Base-by-base conservation (phyloP, 257 asterid genomes). In the Striga asiatica region DNA sequence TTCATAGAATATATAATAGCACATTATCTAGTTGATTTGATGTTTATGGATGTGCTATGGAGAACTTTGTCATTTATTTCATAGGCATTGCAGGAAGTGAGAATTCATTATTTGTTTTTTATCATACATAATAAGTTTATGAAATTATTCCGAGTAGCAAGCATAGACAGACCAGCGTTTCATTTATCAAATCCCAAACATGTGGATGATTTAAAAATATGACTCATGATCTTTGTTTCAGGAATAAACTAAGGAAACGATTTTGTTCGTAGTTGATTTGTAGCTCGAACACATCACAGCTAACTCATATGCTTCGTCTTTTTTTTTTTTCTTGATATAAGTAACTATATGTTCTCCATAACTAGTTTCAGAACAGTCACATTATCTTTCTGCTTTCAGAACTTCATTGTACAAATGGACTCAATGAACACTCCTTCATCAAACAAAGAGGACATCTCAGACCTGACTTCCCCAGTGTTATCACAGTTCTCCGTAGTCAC, bases 401-500 rank as follows among this genome's bases (percentile, higher is more conserved):
- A 63, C 54, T 65, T 34, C 13, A 32, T 67, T 50, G 55, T 62
- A 46, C 46, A 65, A 46, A 43, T 49, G 34, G 56, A 56, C 64
- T 61, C 69, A 43, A 77, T 17, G 24, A 61, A 58, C 20, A 51
- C 67, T 54, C 56, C 47, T 37, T 52, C 71, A 47, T 56, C 67
- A 8, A 74, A 72, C 16, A 25, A 56, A 38, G 46, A 45, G 60
- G 61, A 56, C 55, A 32, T 49, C 32, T 72, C 75, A 22, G 78
- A 64, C 48, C 68, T 74, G 62, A 53, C 75, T 22, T 74, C 84
- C 32, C 66, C 48, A 25, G 27, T 72, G 19, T 50, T 58, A 0
- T 66, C 82, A 4, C 43, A 57, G 39, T 56, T 73, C 60, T 69
- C 83, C 8, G 61, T 55, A 4, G 38, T 62, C 48, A 58, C 70